A percentile compares a stretch with the other conserved stretches of the same genome.
phyloP scores from a whole-genome alignment of 164 flowering plant genomes.

The Piper betle region DNA sequence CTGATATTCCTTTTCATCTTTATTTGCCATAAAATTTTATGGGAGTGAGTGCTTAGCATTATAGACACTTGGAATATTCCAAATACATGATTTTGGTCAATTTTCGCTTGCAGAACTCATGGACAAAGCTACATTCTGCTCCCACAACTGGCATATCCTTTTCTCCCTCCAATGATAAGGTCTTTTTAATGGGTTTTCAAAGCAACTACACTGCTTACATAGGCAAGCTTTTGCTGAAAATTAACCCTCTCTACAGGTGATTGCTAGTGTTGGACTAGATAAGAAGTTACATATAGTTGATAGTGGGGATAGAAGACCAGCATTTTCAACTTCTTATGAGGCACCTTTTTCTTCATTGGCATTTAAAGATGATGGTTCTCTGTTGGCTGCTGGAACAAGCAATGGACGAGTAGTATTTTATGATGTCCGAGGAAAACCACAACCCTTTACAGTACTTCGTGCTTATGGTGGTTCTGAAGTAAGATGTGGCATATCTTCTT shows the following conservation, averaged over 20 bases:
- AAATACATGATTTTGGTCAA: neutral
- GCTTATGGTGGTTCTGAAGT: conserved; percentile 90
- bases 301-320: conserved; percentile 49
- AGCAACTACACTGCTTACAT: neutral
- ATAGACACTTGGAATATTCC: neutral
- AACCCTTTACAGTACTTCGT: conserved; percentile 75
- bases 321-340: conserved; percentile 63
- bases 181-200: conserved; percentile 8
- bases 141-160: conserved; percentile 90
- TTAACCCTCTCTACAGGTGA: conserved; percentile 25
- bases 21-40: too few relatives aligned
- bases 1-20: too few relatives aligned
- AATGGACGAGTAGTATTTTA: conserved; percentile 83
- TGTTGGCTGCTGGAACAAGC: conserved; percentile 90
- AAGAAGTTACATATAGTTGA: conserved; percentile 84
- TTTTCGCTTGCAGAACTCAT: conserved; percentile 44
- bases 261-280: conserved; percentile 87
- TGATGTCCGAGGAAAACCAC: conserved; percentile 94
- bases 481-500: neutral
- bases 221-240: neutral
- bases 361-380: conserved; percentile 83
- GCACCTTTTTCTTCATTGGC: conserved; percentile 92
- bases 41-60: too few relatives aligned
- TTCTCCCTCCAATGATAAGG: conserved; percentile 96
- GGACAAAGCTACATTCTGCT: conserved; percentile 97